Evolutionary conservation across 2,329 filamentous ascomycete species (phyloP).

Genomic region (Elsinoe batatas): DNA sequence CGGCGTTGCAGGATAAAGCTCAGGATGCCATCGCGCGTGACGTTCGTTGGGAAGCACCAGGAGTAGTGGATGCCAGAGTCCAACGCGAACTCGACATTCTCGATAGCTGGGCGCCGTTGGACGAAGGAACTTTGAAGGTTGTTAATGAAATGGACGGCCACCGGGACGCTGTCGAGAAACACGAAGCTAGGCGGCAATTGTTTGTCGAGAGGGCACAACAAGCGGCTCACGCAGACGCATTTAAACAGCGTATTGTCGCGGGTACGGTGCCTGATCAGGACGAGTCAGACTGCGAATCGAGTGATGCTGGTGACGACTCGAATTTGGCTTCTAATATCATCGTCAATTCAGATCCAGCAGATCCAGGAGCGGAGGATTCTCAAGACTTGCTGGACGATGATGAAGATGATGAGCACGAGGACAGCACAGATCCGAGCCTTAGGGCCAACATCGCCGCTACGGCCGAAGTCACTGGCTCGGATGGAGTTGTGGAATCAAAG

Average conservation of each 20-base stretch:
- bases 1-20: slow-evolving; percentile 1
- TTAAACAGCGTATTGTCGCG: neutral
- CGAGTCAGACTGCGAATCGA: neutral
- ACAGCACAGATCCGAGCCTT: neutral
- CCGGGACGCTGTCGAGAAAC: neutral
- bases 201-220: neutral
- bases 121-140: neutral
- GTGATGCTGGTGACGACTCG: neutral
- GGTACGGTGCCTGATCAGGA: neutral
- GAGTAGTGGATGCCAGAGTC: neutral
- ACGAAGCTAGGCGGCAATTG: neutral
- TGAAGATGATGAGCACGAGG: neutral
- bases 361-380: neutral
- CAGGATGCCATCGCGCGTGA: neutral
- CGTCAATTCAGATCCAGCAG: neutral
- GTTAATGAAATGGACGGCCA: neutral
- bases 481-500: too few relatives aligned
- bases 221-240: neutral
- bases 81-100: neutral
- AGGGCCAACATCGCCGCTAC: too few relatives aligned
- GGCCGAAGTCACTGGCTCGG: too few relatives aligned
- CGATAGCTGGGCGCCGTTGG: neutral
- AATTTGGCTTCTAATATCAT: slow-evolving; percentile 5
- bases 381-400: neutral
- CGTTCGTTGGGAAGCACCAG: neutral